These are phyloP conservation scores for Nicotiana paniculata DNA, from an alignment of 257 asterid species.

Conservation along the genomic window DNA sequence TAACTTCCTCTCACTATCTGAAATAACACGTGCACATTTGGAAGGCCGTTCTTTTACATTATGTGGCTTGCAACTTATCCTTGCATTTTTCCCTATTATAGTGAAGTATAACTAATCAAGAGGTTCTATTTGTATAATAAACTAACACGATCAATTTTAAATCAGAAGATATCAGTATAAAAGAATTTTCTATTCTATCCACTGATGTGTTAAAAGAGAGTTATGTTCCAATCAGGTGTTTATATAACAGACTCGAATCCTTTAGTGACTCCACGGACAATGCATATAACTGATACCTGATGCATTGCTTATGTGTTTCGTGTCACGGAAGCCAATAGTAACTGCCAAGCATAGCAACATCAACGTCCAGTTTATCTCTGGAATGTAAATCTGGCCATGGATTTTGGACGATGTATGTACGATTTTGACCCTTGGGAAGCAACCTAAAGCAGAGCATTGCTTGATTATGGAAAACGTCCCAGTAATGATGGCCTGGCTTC, in stretches of 20 bases:
- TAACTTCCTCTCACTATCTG: neutral
- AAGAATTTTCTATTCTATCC: neutral
- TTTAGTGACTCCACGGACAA: neutral
- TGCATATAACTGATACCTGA: conserved; percentile 43
- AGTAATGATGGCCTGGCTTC: conserved; percentile 93
- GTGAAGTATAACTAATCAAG: neutral
- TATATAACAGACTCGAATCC: neutral
- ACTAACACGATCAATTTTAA: neutral
- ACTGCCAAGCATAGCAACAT: conserved; percentile 92
- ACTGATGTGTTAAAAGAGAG: neutral
- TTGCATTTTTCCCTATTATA: neutral
- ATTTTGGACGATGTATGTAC: conserved; percentile 83
- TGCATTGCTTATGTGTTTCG: conserved; percentile 93
- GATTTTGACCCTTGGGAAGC: conserved; percentile 81
- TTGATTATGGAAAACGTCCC: conserved; percentile 93
- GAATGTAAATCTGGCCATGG: conserved; percentile 90
- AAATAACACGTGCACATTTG: neutral
- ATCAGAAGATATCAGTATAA: neutral
- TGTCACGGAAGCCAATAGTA: conserved; percentile 82
- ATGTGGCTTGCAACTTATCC: neutral
- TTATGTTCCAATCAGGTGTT: neutral
- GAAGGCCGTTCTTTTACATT: neutral
- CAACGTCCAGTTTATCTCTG: conserved; percentile 87
- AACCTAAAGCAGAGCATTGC: conserved; percentile 93
- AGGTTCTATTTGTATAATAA: neutral